phyloP scores from a whole-genome alignment of 1,139 yeast genomes.

The Debaryomycetaceae sp. region DNA sequence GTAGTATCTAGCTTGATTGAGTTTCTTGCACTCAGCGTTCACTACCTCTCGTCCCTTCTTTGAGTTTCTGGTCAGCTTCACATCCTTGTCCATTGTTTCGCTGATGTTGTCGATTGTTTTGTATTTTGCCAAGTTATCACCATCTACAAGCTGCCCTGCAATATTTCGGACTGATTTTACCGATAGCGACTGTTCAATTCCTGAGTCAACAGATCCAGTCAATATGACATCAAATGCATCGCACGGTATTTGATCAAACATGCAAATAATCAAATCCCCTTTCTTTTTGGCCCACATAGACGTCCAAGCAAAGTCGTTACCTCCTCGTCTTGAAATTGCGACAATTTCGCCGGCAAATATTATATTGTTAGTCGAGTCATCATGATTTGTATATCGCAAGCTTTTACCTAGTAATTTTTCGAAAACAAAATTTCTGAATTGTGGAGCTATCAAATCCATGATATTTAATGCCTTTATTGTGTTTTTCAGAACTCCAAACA shows the following conservation, averaged over 20 bases:
- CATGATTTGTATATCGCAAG: slow-evolving; percentile 17
- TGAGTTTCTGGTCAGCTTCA: slow-evolving; percentile 7
- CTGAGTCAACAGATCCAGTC: slow-evolving; percentile 24
- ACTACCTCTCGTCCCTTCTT: slow-evolving; percentile 16
- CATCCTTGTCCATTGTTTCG: slow-evolving; percentile 26
- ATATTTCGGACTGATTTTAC: slow-evolving; percentile 37
- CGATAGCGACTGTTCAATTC: slow-evolving; percentile 14
- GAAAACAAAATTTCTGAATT: slow-evolving; percentile 63
- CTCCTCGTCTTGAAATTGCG: slow-evolving; percentile 51
- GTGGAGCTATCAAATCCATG: slow-evolving; percentile 74
- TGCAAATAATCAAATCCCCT: slow-evolving; percentile 70
- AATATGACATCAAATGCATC: slow-evolving; percentile 67
- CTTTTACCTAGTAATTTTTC: slow-evolving; percentile 39
- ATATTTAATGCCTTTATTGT: slow-evolving; percentile 63
- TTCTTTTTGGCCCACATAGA: slow-evolving; percentile 84
- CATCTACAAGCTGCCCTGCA: slow-evolving; percentile 38
- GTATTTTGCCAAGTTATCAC: slow-evolving; percentile 17
- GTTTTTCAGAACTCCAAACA: slow-evolving; percentile 74
- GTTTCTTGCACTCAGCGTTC: slow-evolving; percentile 37
- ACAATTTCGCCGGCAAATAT: slow-evolving; percentile 55
- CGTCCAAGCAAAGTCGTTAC: slow-evolving; percentile 63
- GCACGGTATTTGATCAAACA: slow-evolving; percentile 84
- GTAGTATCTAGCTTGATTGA: slow-evolving; percentile 60
- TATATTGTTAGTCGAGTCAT: slow-evolving; percentile 22
- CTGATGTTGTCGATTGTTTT: slow-evolving; percentile 26